These are phyloP conservation scores for Aureobasidium sp. DNA, from an alignment of 2,329 filamentous ascomycete species.

Conservation along the genomic window DNA sequence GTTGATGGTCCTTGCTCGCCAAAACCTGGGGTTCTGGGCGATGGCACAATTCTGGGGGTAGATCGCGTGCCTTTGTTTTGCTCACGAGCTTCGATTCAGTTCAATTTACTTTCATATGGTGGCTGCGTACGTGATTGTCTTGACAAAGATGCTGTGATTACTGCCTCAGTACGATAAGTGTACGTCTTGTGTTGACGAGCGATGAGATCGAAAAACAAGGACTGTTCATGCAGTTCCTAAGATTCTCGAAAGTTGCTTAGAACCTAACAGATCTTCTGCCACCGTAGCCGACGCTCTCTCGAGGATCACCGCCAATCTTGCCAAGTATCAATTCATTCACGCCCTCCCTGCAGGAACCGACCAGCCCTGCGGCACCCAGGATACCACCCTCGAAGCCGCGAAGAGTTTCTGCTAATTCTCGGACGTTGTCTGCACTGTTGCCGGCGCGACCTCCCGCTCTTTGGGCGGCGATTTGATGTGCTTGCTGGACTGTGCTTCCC, in stretches of 20 bases:
- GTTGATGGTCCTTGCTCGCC: not conserved
- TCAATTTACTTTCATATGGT: not conserved
- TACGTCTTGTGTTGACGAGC: not conserved
- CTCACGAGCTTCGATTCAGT: not conserved
- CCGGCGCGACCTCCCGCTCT: conserved; percentile 22
- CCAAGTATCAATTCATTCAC: conserved; percentile 37
- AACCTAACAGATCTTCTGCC: conserved; percentile 12
- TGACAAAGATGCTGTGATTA: not conserved
- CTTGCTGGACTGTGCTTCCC: conserved; percentile 36
- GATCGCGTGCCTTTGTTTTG: not conserved
- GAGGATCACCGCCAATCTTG: not conserved
- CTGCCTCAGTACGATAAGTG: not conserved
- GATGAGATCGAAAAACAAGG: not conserved
- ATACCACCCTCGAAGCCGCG: conserved; percentile 45
- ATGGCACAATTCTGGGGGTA: not conserved
- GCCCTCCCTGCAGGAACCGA: conserved; percentile 42
- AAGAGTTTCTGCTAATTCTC: conserved; percentile 40
- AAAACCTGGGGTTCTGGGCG: not conserved
- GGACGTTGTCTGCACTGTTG: conserved; percentile 32
- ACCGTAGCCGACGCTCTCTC: not conserved
- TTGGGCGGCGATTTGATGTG: conserved; percentile 33
- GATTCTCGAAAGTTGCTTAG: not conserved
- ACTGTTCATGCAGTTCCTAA: not conserved
- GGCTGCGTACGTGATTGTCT: not conserved
- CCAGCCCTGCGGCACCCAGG: conserved; percentile 39